Percentiles rank a stretch among this genome's conserved stretches.
phyloP scores from a whole-genome alignment of 177 flowering plant species.

The Tripterygium wilfordii region DNA sequence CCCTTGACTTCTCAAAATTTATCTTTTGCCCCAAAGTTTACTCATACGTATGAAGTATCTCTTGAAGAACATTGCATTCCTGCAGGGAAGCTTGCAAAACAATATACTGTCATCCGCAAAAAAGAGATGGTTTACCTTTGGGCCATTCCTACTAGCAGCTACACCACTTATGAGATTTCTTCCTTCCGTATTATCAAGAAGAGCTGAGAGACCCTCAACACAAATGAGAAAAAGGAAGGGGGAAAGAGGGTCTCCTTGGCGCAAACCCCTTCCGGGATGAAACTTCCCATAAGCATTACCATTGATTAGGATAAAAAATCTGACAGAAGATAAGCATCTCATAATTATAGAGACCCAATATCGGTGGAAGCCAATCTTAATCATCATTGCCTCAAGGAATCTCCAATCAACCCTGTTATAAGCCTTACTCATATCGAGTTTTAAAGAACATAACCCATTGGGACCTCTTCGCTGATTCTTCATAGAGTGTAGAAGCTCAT shows the following conservation, averaged over 20 bases:
- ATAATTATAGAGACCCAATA: background rate
- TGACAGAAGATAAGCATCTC: background rate
- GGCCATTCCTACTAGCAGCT: background rate
- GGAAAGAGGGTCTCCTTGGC: background rate
- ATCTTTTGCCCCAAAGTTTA: background rate
- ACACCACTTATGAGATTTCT: background rate
- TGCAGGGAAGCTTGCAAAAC: background rate
- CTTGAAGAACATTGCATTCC: background rate
- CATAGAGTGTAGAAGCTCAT: too few species aligned
- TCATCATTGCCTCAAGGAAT: background rate
- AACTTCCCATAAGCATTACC: background rate
- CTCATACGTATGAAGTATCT: background rate
- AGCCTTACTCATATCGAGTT: background rate
- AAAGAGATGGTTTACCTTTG: background rate
- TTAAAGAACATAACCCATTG: background rate
- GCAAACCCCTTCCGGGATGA: background rate
- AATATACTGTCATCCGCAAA: background rate
- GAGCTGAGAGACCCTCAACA: background rate
- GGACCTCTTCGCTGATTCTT: background rate
- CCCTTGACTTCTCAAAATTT: background rate
- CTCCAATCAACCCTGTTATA: background rate
- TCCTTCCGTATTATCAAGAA: background rate
- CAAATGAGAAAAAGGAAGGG: background rate
- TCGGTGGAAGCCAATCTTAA: background rate
- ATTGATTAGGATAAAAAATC: background rate